Evolutionary conservation across 2,329 filamentous ascomycete genomes (phyloP), one percentile per base, ranked within the genome.

Genomic region (Coleophoma crateriformis): DNA sequence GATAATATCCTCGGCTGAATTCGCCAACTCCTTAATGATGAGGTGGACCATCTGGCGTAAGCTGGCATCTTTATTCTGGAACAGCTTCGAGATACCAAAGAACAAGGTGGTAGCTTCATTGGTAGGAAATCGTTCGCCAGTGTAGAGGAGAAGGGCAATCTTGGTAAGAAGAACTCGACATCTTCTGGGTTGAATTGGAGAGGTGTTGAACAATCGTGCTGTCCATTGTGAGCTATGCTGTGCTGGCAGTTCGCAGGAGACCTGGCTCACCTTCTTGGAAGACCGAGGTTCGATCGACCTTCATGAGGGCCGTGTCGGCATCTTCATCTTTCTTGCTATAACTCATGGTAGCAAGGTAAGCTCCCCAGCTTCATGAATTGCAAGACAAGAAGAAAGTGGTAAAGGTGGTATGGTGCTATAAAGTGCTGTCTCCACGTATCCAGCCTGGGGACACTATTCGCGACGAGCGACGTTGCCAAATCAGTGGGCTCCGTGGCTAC

Each of bases 321-420:
- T 99, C 94, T 80, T 97, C 94, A 72, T 99, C 92, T 79, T 96
- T 97, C 78, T 99, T 99, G 78, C 92, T 86, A 82, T 94, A 95
- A 74, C 87, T 94, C 91, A 96, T 96, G 67, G 61, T 83, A 53
- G 48, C 33, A 56, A 58, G 60, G 58, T 59, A 40, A 49, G 58
- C 61, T 64, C 60, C 61, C 54, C 63, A 65, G 63, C 62, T 59
- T 64, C 62, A 66, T 59, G 58, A 63, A 64, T 64, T 58, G 59
- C 60, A 62, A 50, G 46, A 49, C 42, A 58, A 59, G 53, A 54
- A 44, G 38, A 46, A 27, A 50, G 42, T 37, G 44, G 49, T 34
- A 39, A 34, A 47, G 33, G 35, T 50, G 27, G 27, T 50, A 35
- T 19, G 48, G 44, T 50, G 33, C 48, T 42, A 43, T 41, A 44